phyloP scores from a whole-genome alignment of 2,329 filamentous ascomycete genomes.

The Aspergillus costaricaensis region DNA sequence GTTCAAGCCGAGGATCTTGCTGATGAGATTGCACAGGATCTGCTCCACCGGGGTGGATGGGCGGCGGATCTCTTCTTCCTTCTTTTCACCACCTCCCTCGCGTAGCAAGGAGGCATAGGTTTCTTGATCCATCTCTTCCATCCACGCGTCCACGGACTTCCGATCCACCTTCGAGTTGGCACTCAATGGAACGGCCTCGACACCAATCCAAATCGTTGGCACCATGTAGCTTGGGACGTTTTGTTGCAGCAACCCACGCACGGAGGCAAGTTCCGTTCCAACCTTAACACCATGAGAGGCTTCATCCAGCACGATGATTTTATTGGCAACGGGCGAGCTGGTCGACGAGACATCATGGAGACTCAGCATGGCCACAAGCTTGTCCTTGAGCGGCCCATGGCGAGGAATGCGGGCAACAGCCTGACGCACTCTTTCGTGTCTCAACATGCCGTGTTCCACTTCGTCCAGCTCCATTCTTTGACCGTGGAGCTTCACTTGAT shows the following conservation, averaged over 20 bases:
- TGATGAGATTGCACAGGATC: not conserved
- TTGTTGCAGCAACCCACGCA: not conserved
- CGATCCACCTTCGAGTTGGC: not conserved
- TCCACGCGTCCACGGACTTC: not conserved
- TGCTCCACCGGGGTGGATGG: not conserved
- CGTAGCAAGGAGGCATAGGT: not conserved
- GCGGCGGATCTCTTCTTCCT: not conserved
- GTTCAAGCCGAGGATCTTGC: not conserved
- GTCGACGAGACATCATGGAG: not conserved
- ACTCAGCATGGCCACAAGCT: not conserved
- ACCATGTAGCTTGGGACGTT: not conserved
- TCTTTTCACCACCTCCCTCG: not conserved
- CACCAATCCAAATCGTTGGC: not conserved
- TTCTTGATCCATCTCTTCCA: not conserved
- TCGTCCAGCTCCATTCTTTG: slow-evolving; percentile 10
- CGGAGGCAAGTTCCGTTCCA: not conserved
- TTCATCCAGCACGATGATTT: not conserved
- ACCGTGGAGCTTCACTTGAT: slow-evolving; percentile 10
- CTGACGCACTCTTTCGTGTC: not conserved
- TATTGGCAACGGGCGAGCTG: not conserved
- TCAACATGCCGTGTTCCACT: slow-evolving; percentile 2
- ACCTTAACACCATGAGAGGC: not conserved
- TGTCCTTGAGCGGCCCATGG: not conserved
- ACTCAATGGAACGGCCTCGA: not conserved
- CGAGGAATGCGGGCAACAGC: not conserved